Conservation (phyloP, 2,329 filamentous ascomycete species). For the Neofusicoccum parvum region DNA sequence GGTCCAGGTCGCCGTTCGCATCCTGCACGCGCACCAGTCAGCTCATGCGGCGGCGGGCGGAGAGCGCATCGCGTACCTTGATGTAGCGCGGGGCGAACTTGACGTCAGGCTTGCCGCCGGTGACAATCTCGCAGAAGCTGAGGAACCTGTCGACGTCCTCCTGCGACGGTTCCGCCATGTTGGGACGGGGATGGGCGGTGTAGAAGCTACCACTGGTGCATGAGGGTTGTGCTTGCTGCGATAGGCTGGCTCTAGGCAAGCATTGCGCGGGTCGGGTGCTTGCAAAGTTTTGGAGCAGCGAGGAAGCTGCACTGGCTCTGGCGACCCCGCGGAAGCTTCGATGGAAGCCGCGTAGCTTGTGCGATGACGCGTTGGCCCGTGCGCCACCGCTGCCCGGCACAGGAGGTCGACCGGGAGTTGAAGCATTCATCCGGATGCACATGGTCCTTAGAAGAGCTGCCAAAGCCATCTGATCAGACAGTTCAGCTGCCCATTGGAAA, state of each 20-base stretch:
- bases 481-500: too few species aligned
- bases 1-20: constrained; percentile 16
- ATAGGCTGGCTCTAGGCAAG: neutral
- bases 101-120: neutral
- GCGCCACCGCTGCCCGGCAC: neutral
- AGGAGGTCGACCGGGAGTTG: too few species aligned
- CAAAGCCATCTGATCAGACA: too few species aligned
- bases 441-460: too few species aligned
- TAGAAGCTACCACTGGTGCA: neutral
- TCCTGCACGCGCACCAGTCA: constrained; percentile 9
- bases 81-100: constrained; percentile 14
- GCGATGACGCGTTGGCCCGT: constrained; percentile 1
- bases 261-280: neutral
- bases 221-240: neutral
- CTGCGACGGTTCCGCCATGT: constrained; percentile 19
- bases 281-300: constrained; percentile 2
- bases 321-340: constrained; percentile 11
- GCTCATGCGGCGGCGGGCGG: neutral
- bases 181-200: neutral
- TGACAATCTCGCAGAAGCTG: constrained; percentile 3
- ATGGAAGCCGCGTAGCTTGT: neutral
- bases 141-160: constrained; percentile 13
- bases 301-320: neutral
- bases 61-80: neutral
- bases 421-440: too few species aligned